Evolutionary conservation across 257 asterid species (phyloP).

Genomic region (Forsythia suspensa): DNA sequence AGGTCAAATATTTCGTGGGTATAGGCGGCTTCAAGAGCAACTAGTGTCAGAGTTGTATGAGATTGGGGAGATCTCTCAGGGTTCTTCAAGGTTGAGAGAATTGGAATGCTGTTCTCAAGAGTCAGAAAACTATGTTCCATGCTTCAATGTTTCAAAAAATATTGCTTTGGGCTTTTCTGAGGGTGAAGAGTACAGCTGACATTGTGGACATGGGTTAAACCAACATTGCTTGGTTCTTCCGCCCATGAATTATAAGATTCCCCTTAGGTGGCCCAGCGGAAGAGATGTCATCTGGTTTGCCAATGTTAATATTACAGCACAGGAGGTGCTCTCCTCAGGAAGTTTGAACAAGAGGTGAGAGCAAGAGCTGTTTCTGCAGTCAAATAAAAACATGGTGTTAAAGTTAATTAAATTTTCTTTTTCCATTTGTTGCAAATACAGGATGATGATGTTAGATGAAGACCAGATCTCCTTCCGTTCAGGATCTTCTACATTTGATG

Average conservation of each 20-base stretch:
- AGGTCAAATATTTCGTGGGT: slow-evolving; percentile 73
- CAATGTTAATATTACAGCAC: slow-evolving; percentile 97
- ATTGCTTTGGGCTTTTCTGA: slow-evolving; percentile 63
- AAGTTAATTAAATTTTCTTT: background rate
- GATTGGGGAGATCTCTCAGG: slow-evolving; percentile 84
- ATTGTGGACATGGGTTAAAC: slow-evolving; percentile 52
- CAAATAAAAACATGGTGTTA: slow-evolving; percentile 1
- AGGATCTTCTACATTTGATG: slow-evolving; percentile 83
- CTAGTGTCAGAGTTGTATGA: slow-evolving; percentile 80
- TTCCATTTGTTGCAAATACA: slow-evolving; percentile 26
- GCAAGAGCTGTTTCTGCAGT: slow-evolving; percentile 23
- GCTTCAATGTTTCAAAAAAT: slow-evolving; percentile 83
- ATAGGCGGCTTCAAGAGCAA: slow-evolving; percentile 85
- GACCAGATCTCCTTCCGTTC: slow-evolving; percentile 96
- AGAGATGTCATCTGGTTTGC: slow-evolving; percentile 95
- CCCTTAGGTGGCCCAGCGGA: slow-evolving; percentile 96
- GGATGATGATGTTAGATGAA: slow-evolving; percentile 99
- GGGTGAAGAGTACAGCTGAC: slow-evolving; percentile 73
- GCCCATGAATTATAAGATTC: slow-evolving; percentile 78
- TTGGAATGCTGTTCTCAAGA: slow-evolving; percentile 75
- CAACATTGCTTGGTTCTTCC: slow-evolving; percentile 86
- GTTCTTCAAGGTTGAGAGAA: slow-evolving; percentile 62
- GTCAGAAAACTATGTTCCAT: slow-evolving; percentile 81
- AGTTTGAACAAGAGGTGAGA: slow-evolving; percentile 90
- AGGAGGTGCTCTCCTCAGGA: slow-evolving; percentile 94